Evolutionary conservation across 2,329 filamentous ascomycete genomes (phyloP).

Genomic region (Ophiocordyceps camponoti-rufipedis): DNA sequence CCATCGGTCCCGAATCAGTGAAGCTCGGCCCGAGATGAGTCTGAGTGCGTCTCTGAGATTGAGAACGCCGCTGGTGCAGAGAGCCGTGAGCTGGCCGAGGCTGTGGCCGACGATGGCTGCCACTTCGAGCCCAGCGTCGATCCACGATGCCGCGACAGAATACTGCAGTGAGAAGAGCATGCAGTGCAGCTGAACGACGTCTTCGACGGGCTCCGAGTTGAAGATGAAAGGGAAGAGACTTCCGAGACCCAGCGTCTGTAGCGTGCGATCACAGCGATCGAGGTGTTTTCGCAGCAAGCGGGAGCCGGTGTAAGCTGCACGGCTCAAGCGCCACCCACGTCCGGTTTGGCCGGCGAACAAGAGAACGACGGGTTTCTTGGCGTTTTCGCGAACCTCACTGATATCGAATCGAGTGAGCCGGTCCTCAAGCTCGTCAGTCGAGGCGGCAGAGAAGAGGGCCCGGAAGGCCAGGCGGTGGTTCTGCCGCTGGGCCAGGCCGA

Average conservation of each 20-base stretch:
- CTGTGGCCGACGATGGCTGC: slow-evolving; percentile 14
- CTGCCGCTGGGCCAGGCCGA: not conserved
- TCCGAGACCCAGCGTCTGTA: slow-evolving; percentile 9
- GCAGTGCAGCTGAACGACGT: slow-evolving; percentile 16
- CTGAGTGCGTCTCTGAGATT: slow-evolving; percentile 12
- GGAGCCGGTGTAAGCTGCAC: not conserved
- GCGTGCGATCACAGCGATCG: slow-evolving; percentile 13
- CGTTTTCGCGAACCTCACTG: not conserved
- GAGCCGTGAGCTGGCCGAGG: slow-evolving; percentile 19
- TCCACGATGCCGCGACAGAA: slow-evolving; percentile 4
- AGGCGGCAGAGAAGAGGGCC: not conserved
- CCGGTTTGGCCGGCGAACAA: slow-evolving; percentile 1
- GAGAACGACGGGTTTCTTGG: slow-evolving; percentile 1
- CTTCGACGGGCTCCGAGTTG: slow-evolving; percentile 7
- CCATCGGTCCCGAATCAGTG: slow-evolving; percentile 14
- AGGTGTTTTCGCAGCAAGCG: slow-evolving; percentile 10
- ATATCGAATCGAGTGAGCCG: not conserved
- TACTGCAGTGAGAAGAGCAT: slow-evolving; percentile 8
- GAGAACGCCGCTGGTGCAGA: slow-evolving; percentile 14
- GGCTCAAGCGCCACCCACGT: not conserved
- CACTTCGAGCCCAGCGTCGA: slow-evolving; percentile 3
- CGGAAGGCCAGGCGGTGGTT: not conserved
- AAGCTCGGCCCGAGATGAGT: slow-evolving; percentile 12
- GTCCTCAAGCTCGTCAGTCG: not conserved
- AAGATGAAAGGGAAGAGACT: slow-evolving; percentile 14